Conservation (phyloP, 2,329 filamentous ascomycete species). For the Xylariaceae sp. region DNA sequence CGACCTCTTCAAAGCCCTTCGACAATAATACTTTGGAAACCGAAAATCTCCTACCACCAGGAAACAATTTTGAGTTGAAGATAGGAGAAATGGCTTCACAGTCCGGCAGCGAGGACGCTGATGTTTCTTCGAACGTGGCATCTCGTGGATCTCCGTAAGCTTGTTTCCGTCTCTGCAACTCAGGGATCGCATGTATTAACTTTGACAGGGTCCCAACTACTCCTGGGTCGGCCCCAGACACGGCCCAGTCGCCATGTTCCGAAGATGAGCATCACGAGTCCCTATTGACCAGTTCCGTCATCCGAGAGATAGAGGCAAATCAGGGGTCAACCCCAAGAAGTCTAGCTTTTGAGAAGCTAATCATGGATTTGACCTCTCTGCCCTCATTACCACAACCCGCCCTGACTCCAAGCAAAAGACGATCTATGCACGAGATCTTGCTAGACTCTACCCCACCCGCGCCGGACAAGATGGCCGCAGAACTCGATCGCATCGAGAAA, state of each 20-base stretch:
- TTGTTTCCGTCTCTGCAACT: neutral
- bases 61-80: neutral
- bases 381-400: slow-evolving; percentile 15
- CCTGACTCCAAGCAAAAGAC: slow-evolving; percentile 24
- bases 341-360: too few species aligned
- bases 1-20: neutral
- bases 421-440: slow-evolving; percentile 22
- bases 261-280: too few species aligned
- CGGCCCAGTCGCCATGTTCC: too few species aligned
- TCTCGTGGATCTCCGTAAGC: slow-evolving; percentile 16
- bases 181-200: neutral
- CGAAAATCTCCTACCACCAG: too few species aligned
- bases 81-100: neutral
- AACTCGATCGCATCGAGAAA: slow-evolving; percentile 26
- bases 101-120: slow-evolving; percentile 9
- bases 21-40: too few species aligned
- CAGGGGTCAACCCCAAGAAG: too few species aligned
- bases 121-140: slow-evolving; percentile 12
- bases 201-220: neutral
- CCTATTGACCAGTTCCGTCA: too few species aligned
- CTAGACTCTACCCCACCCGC: slow-evolving; percentile 25
- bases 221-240: too few species aligned
- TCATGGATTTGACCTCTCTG: neutral
- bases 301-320: too few species aligned
- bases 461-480: slow-evolving; percentile 29